Base-by-base conservation (phyloP, 768 basidiomycete species). In the Cyclocybe aegerita region DNA sequence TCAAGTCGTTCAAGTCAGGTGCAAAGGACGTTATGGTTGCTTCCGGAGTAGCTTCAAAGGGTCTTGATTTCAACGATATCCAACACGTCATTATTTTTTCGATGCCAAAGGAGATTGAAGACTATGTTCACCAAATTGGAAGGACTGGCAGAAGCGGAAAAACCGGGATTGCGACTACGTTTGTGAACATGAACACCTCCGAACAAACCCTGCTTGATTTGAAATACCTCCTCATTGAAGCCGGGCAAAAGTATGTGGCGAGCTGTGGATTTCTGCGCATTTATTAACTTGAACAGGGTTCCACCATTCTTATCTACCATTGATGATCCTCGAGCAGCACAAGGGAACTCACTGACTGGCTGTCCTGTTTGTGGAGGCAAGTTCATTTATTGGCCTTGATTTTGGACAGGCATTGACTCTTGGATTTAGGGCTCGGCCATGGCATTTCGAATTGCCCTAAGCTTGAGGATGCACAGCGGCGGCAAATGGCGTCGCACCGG, bases 21-120 rank as follows among this genome's bases (percentile, higher is more conserved):
- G 90, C 86, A 37, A 99, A 99, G 65, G 97, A 99, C 67, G 96
- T 98, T 42, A 98, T 98, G 97, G 97, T 99, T 30, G 97, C 97
- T 2, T 98, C 95, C 3, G 87, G 95, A 30, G 93, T 99, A 23
- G 97, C 96, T 1, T 97, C 93, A 35, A 98, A 99, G 68, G 97
- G 97, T 29, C 82, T 99, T 53, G 97, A 99, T 70, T 99, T 99
- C 71, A 94, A 90, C 67, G 97, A 98, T 63, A 96, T 99, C 51
- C 94, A 98, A 60, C 97, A 98, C 66, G 95, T 98, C 64, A 98
- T 99, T 69, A 98, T 98, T 55, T 99, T 95, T 68, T 86, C 90
- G 30, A 98, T 99, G 97, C 97, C 97, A 0, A 99, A 98, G 69
- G 97, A 99, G 73, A 99, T 99, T 55, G 97, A 99, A 70, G 97